Percentiles rank a stretch among this genome's conserved stretches.
Evolutionary conservation across 2,329 filamentous ascomycete species (phyloP).

Genomic region (Ophiognomonia clavigignenti-juglandacearum): DNA sequence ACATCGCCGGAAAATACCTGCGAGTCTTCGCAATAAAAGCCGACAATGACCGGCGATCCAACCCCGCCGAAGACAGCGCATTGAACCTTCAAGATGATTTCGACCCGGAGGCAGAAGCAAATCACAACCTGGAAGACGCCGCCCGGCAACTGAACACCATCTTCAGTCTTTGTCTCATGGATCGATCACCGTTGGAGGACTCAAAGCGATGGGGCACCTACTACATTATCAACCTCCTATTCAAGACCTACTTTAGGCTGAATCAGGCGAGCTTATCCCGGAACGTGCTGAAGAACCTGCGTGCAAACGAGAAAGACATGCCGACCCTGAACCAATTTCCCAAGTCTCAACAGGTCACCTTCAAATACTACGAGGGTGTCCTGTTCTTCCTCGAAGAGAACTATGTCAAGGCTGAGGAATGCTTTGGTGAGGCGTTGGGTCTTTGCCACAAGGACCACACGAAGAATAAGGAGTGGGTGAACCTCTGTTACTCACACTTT

Average conservation of each 20-base stretch:
- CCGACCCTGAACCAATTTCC: slow-evolving; percentile 76
- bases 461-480: slow-evolving; percentile 73
- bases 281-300: slow-evolving; percentile 80
- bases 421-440: slow-evolving; percentile 76
- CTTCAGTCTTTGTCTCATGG: slow-evolving; percentile 83
- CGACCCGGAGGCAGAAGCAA: slow-evolving; percentile 68
- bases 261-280: slow-evolving; percentile 86
- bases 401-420: slow-evolving; percentile 76
- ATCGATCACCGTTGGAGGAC: slow-evolving; percentile 83
- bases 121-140: slow-evolving; percentile 85
- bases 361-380: slow-evolving; percentile 93
- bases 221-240: slow-evolving; percentile 87
- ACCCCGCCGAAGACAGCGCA: slow-evolving; percentile 31
- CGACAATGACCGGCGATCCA: slow-evolving; percentile 60
- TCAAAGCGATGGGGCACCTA: slow-evolving; percentile 98
- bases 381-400: slow-evolving; percentile 94
- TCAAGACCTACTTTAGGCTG: slow-evolving; percentile 97
- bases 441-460: slow-evolving; percentile 69
- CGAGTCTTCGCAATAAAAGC: slow-evolving; percentile 86
- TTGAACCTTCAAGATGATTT: slow-evolving; percentile 73
- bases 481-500: too few species aligned
- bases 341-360: slow-evolving; percentile 86
- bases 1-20: slow-evolving; percentile 80
- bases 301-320: slow-evolving; percentile 74
- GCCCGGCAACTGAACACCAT: slow-evolving; percentile 87